These are phyloP conservation scores for Xylaria sp. DNA, from an alignment of 2,329 filamentous ascomycete genomes.

Conservation along the genomic window DNA sequence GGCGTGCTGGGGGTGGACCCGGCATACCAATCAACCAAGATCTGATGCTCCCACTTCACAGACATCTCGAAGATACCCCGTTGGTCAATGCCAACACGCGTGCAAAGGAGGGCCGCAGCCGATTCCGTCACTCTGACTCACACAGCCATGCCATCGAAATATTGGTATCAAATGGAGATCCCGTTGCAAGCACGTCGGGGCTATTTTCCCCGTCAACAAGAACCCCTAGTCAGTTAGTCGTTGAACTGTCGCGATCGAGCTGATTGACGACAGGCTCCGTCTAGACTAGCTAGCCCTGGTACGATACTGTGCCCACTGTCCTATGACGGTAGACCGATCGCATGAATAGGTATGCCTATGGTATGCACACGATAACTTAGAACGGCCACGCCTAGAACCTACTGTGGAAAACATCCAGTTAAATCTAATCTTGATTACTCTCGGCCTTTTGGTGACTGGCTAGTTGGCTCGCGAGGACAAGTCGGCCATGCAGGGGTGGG, in stretches of 20 bases:
- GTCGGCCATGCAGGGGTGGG: conserved; percentile 28
- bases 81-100: too few relatives aligned
- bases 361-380: conserved; percentile 25
- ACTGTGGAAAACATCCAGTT: conserved; percentile 18
- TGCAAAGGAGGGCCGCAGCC: conserved; percentile 5
- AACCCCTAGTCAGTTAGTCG: not conserved
- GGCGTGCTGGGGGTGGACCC: conserved; percentile 15
- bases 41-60: conserved; percentile 3
- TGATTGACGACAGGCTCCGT: conserved; percentile 7
- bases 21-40: conserved; percentile 10
- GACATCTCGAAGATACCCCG: not conserved
- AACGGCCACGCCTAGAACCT: conserved; percentile 6
- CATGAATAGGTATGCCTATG: conserved; percentile 13
- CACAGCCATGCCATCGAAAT: conserved; percentile 7
- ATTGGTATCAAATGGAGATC: not conserved
- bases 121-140: conserved; percentile 17
- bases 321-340: conserved; percentile 15
- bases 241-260: conserved; percentile 5
- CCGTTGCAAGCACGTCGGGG: not conserved
- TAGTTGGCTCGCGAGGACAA: conserved; percentile 25
- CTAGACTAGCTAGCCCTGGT: conserved; percentile 5
- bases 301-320: not conserved
- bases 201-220: not conserved
- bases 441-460: conserved; percentile 25
- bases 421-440: conserved; percentile 29